Percentiles rank a stretch among this genome's conserved stretches.
Conservation (phyloP, 2,329 filamentous ascomycete genomes). For the Rosellinia necatrix region DNA sequence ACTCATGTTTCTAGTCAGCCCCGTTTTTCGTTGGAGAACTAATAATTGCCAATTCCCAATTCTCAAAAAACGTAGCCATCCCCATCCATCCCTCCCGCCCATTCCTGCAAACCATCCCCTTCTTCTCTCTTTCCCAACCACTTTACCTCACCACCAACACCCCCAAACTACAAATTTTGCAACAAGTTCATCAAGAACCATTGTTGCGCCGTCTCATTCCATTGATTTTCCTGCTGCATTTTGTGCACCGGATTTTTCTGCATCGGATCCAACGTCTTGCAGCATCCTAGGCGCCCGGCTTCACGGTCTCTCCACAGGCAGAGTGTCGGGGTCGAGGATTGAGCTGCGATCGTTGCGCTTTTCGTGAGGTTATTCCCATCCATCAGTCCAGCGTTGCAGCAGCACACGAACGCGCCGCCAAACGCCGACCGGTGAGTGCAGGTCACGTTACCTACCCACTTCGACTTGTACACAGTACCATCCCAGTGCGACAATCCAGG, state of each 20-base stretch:
- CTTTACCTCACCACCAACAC: slow-evolving; percentile 37
- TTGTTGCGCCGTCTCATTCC: slow-evolving; percentile 40
- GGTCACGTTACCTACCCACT: slow-evolving; percentile 40
- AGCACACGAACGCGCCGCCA: slow-evolving; percentile 28
- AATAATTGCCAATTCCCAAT: slow-evolving; percentile 48
- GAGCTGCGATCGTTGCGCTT: slow-evolving; percentile 25
- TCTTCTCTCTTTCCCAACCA: slow-evolving; percentile 38
- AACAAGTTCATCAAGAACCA: slow-evolving; percentile 45
- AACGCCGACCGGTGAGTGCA: slow-evolving; percentile 36
- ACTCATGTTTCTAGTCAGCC: slow-evolving; percentile 40
- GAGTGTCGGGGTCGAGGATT: slow-evolving; percentile 23
- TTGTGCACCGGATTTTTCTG: slow-evolving; percentile 33
- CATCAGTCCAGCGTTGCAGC: slow-evolving; percentile 26
- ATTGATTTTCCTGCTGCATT: slow-evolving; percentile 37
- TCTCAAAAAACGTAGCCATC: slow-evolving; percentile 57
- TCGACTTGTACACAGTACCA: slow-evolving; percentile 22
- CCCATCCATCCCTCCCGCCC: slow-evolving; percentile 50
- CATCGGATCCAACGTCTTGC: slow-evolving; percentile 31
- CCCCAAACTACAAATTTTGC: slow-evolving; percentile 40
- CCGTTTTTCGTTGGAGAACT: slow-evolving; percentile 56
- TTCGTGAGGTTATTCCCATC: slow-evolving; percentile 41
- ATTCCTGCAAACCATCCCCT: slow-evolving; percentile 33
- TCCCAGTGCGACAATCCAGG: slow-evolving; percentile 11
- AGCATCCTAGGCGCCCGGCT: slow-evolving; percentile 11
- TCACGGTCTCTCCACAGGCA: slow-evolving; percentile 24